Base-by-base conservation (phyloP, 306 rosid genomes). In the Vachellia collinsii region DNA sequence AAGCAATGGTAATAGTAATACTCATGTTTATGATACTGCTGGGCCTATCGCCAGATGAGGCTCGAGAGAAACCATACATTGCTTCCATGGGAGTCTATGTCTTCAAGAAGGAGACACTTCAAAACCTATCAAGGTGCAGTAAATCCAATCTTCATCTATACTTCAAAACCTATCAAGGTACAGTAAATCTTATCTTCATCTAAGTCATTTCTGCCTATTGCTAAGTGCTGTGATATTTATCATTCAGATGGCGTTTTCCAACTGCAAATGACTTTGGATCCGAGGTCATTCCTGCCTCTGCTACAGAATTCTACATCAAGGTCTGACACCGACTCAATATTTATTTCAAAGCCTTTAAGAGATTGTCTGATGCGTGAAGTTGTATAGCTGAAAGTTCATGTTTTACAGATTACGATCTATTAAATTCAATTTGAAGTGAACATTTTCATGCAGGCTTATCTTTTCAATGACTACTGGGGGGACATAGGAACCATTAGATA, bases 201-300 rank as follows among this genome's bases (percentile, higher is more conserved):
- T 36, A 63, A 65, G 74, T 69, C 61, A 16, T 83, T 79, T 70
- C 43, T 73, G 36, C 51, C 47, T 63, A 87, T 84, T 89, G 87
- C 80, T 82, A 58, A 83, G 65, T 79, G 50, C 75, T 77, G 67
- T 70, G 74, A 79, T 75, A 66, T 75, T 83, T 83, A 79, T 81
- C 80, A 81, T 63, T 64, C 84, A 93, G 98, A 89, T 95, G 99
- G 99, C 94, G 97, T 69, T 95, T 90, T 88, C 98, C 98, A 23
- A 95, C 99, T 38, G 99, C 98, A 51, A 91, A 95, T 88, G 99
- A 95, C 90, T 95, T 95, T 74, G 99, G 99, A 85, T 95, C 99
- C 47, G 99, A 95, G 89, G 84, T 95, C 50, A 95, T 95, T 81
- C 98, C 98, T 10, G 97, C 98, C 82, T 95, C 99, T 44, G 98